These are phyloP conservation scores for Cavenderia fasciculata DNA, from an alignment of 78 protist species.

Conservation along the genomic window DNA sequence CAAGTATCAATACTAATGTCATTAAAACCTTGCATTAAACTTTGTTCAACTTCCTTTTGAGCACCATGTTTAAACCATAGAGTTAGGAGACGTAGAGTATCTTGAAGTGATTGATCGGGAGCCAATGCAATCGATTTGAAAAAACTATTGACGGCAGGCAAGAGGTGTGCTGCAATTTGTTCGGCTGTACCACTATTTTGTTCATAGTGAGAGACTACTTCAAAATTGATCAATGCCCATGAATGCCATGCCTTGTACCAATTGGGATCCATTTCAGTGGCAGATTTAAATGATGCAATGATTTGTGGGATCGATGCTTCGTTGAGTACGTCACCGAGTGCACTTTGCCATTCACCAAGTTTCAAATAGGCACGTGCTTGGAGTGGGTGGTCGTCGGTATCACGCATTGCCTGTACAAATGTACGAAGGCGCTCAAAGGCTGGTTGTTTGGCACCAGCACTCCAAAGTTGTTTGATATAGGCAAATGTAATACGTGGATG, in stretches of 20 bases:
- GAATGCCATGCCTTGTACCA: slow-evolving; percentile 98
- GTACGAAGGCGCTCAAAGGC: slow-evolving; percentile 61
- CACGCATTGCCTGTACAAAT: slow-evolving; percentile 48
- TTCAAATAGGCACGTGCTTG: slow-evolving; percentile 86
- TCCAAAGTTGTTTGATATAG: slow-evolving; percentile 92
- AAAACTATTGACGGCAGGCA: slow-evolving; percentile 90
- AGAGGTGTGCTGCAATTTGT: slow-evolving; percentile 55
- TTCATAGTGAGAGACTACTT: slow-evolving; percentile 83
- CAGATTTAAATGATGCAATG: slow-evolving; percentile 56
- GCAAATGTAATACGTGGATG: slow-evolving; percentile 90
- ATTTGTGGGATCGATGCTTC: slow-evolving; percentile 73
- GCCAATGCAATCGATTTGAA: slow-evolving; percentile 89
- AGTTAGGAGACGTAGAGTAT: slow-evolving; percentile 92
- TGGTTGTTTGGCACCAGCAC: slow-evolving; percentile 67
- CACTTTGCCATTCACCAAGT: slow-evolving; percentile 89
- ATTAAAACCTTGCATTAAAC: slow-evolving; percentile 84
- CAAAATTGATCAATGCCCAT: slow-evolving; percentile 93
- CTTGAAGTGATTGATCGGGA: slow-evolving; percentile 85
- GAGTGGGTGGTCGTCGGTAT: slow-evolving; percentile 66
- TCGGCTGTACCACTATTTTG: slow-evolving; percentile 66
- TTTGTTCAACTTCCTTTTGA: slow-evolving; percentile 73
- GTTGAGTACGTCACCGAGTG: slow-evolving; percentile 41
- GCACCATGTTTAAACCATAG: slow-evolving; percentile 94
- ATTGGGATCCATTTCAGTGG: slow-evolving; percentile 79
- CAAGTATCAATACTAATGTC: slow-evolving; percentile 95